Evolutionary conservation across 805 yeast genomes (phyloP).

Genomic region (Starmerella stellata): DNA sequence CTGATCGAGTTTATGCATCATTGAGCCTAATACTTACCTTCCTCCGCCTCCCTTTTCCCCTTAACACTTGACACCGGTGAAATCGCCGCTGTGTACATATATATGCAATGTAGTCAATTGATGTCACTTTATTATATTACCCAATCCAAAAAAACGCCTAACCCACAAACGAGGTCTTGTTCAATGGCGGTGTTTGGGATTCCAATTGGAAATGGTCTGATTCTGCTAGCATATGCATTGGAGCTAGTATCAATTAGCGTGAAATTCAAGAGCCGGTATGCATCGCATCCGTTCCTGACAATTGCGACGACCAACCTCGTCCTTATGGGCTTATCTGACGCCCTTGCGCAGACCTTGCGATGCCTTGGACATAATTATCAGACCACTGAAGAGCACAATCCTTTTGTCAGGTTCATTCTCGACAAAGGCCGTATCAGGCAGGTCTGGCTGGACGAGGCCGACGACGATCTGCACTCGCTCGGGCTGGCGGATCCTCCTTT

Average conservation of each 20-base stretch:
- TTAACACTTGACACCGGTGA: no score
- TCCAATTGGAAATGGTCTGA: not conserved
- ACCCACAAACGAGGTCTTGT: no score
- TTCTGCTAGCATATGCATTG: not conserved
- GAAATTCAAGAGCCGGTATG: constrained; percentile 29
- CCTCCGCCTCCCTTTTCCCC: no score
- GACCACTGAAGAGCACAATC: not conserved
- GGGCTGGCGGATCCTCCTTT: constrained; percentile 16
- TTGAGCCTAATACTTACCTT: no score
- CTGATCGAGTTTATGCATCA: no score
- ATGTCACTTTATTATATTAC: no score
- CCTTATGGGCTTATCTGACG: constrained; percentile 77
- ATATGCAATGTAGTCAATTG: no score
- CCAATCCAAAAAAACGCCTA: no score
- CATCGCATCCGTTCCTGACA: constrained; percentile 49
- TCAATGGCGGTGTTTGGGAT: not conserved
- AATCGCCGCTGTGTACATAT: no score
- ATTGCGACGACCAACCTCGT: constrained; percentile 65
- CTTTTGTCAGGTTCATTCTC: constrained; percentile 18
- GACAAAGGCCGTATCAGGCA: constrained; percentile 22
- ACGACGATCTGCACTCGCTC: constrained; percentile 18
- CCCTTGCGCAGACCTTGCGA: constrained; percentile 61
- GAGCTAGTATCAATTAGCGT: constrained; percentile 14
- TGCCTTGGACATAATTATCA: constrained; percentile 20
- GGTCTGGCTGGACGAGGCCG: constrained; percentile 21